These are phyloP conservation scores for Apiotrichum domesticum DNA, from an alignment of 1,284 basidiomycete species.

Conservation along the genomic window DNA sequence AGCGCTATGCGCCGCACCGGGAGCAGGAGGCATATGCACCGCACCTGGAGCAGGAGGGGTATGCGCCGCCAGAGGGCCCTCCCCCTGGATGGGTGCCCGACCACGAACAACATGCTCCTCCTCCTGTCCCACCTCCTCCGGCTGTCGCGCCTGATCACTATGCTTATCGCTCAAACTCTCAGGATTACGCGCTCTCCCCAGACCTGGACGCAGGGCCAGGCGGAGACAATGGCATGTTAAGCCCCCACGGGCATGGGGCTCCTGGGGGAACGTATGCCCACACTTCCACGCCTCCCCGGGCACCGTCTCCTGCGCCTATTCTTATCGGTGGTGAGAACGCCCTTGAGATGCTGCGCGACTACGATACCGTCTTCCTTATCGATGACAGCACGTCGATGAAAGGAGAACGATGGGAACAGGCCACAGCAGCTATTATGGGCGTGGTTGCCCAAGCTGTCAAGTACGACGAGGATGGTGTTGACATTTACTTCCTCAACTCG, in stretches of 20 bases:
- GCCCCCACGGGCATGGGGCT: too few species aligned
- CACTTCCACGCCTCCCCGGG: neutral
- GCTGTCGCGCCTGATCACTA: too few species aligned
- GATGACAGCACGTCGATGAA: constrained; percentile 41
- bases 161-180: too few species aligned
- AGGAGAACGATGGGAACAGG: constrained; percentile 39
- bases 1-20: too few species aligned
- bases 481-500: constrained; percentile 45
- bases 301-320: neutral
- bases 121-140: neutral
- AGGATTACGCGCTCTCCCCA: too few species aligned
- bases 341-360: constrained; percentile 37
- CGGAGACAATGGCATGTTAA: too few species aligned
- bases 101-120: neutral
- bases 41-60: neutral
- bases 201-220: too few species aligned
- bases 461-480: constrained; percentile 42
- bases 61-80: neutral
- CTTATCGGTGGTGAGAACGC: constrained; percentile 26
- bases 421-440: constrained; percentile 32
- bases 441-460: constrained; percentile 36
- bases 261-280: too few species aligned
- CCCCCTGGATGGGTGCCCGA: constrained; percentile 2
- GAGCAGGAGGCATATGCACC: too few species aligned
- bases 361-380: constrained; percentile 45